Base-by-base conservation (phyloP, 495 filamentous ascomycete species). In the Hapsidospora chrysogenum region DNA sequence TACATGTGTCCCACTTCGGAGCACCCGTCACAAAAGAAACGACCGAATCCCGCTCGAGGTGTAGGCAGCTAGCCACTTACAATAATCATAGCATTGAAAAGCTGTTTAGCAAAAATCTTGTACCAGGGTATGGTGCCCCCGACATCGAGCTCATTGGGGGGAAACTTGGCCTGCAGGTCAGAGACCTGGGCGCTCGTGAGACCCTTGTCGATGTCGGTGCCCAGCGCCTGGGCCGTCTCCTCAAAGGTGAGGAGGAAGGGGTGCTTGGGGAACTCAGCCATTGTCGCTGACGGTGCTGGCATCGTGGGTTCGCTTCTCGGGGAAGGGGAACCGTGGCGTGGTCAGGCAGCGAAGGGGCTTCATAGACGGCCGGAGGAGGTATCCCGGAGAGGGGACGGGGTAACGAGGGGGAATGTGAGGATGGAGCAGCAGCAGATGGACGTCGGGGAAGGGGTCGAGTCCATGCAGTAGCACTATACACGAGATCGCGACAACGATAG, bases 11-110 rank as follows among this genome's bases (percentile, higher is more conserved):
- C 7, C 7, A 26, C 1, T 16, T 11, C 11, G 30, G 17, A 32
- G 3, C 17, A 31, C 1, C 1, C 9, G 13, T 17, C 17, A 20
- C 15, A 14, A 27, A 17, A 15, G 29, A 17, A 25, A 11, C 19
- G 13, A 25, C 9, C 9, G 14, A 29, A 17, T n/a, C n/a, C n/a
- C n/a, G n/a, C n/a, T n/a, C n/a, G n/a, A 17, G 14, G 2, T 8
- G 26, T 4, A n/a, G 25, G 60, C 65, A 4, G 27, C 16, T 17
- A 17, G 29, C 16, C 2, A 10, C 31, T 43, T 56, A 74, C 59
- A 58, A 76, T 45, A 38, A 74, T 70, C 72, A 80, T 79, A 38
- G 74, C 71, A 65, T 78, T 79, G 40, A 60, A 60, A 17, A 77
- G 45, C 48, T 80, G 74, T 39, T 74, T 74, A 29, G 75, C 54